phyloP scores from a whole-genome alignment of 2,329 filamentous ascomycete genomes.

The Volutella citrinella region DNA sequence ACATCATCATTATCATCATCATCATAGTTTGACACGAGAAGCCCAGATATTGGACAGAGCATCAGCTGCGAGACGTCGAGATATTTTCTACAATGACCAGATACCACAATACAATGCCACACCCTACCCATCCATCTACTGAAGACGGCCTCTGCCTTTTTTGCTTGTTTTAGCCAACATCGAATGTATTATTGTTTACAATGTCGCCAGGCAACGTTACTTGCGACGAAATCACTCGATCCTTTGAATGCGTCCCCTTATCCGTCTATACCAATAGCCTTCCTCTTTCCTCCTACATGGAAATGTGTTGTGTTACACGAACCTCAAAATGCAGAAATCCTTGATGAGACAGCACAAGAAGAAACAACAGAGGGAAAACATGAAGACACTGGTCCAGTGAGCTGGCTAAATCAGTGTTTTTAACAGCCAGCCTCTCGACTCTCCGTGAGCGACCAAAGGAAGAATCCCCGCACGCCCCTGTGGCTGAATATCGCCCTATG shows the following conservation, averaged over 20 bases:
- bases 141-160: not conserved
- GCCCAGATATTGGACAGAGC: constrained; percentile 10
- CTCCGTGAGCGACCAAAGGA: no score
- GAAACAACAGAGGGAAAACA: no score
- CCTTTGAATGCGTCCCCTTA: constrained; percentile 1
- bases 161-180: constrained; percentile 1
- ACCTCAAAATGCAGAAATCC: no score
- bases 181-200: constrained; percentile 1
- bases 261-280: constrained; percentile 8
- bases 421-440: no score
- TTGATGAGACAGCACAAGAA: no score
- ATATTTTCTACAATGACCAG: constrained; percentile 6
- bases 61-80: constrained; percentile 11
- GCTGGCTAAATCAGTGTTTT: no score
- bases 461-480: no score
- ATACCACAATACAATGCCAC: constrained; percentile 14
- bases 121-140: no score
- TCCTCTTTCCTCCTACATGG: not conserved
- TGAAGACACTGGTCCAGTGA: no score
- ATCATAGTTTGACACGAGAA: constrained; percentile 4
- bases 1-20: constrained; percentile 6
- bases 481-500: constrained; percentile 3
- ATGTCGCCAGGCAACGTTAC: constrained; percentile 1
- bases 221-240: constrained; percentile 1
- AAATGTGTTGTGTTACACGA: constrained; percentile 7